phyloP scores from a whole-genome alignment of 2,329 filamentous ascomycete genomes.

The Sordariomycetes sp. region DNA sequence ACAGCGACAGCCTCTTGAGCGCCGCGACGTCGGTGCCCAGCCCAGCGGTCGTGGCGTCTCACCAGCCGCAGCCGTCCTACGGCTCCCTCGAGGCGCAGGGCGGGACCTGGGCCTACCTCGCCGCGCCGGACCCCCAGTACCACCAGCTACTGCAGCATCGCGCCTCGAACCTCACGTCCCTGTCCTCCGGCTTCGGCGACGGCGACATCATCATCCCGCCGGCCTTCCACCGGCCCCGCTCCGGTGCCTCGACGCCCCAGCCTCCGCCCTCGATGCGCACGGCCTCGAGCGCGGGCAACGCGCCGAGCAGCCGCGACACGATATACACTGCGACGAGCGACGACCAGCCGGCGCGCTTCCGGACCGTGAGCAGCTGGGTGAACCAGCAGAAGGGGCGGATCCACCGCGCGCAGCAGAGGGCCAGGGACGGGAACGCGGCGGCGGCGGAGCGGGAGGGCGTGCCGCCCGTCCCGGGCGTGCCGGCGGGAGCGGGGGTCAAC shows the following conservation, averaged over 20 bases:
- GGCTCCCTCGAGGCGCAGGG: slow-evolving; percentile 18
- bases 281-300: slow-evolving; percentile 12
- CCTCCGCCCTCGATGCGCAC: neutral
- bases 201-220: slow-evolving; percentile 39
- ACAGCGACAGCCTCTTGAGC: neutral
- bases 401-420: slow-evolving; percentile 28
- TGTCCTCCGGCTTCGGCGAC: slow-evolving; percentile 53
- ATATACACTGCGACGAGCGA: slow-evolving; percentile 39
- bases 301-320: slow-evolving; percentile 31
- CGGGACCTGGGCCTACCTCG: slow-evolving; percentile 23
- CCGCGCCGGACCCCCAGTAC: slow-evolving; percentile 19
- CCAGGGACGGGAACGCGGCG: slow-evolving; percentile 11
- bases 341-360: slow-evolving; percentile 40
- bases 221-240: neutral
- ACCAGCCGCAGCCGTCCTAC: slow-evolving; percentile 10
- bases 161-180: slow-evolving; percentile 39
- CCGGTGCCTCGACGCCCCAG: neutral
- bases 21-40: neutral
- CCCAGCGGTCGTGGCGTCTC: slow-evolving; percentile 1
- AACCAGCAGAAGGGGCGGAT: slow-evolving; percentile 46
- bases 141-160: slow-evolving; percentile 23
- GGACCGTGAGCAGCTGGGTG: slow-evolving; percentile 50
- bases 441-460: slow-evolving; percentile 12
- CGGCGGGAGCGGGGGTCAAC: slow-evolving; percentile 16
- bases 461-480: slow-evolving; percentile 24